phyloP scores from a whole-genome alignment of 2,329 filamentous ascomycete genomes.

The Fusarium armeniacum region DNA sequence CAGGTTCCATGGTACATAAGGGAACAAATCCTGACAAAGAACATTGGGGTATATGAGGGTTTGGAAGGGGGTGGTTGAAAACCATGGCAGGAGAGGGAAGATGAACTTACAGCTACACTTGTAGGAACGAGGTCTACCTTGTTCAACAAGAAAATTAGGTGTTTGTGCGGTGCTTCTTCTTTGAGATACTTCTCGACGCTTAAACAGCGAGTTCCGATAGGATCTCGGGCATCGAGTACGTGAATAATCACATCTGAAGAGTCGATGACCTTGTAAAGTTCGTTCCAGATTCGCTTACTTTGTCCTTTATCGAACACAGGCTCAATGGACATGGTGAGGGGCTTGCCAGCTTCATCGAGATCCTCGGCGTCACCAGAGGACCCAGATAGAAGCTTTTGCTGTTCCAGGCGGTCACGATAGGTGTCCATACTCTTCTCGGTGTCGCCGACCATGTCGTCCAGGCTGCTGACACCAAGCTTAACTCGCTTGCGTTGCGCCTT shows the following conservation, averaged over 20 bases:
- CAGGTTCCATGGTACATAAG: conserved; percentile 79
- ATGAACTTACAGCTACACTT: conserved; percentile 87
- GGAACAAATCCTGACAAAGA: conserved; percentile 87
- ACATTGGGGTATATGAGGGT: conserved; percentile 69
- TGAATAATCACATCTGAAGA: conserved; percentile 97
- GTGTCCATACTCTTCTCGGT: conserved; percentile 84
- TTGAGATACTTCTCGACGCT: conserved; percentile 86
- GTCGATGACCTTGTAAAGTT: conserved; percentile 94
- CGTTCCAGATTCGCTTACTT: conserved; percentile 97
- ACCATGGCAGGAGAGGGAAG: conserved; percentile 25
- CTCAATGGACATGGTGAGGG: conserved; percentile 76
- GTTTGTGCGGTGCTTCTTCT: conserved; percentile 96
- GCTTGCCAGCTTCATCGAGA: conserved; percentile 58
- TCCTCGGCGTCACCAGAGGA: conserved; percentile 70
- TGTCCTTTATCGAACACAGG: conserved; percentile 96
- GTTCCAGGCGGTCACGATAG: conserved; percentile 85
- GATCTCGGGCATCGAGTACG: conserved; percentile 90
- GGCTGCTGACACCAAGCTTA: conserved; percentile 85
- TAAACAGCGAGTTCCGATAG: conserved; percentile 88
- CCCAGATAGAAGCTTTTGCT: conserved; percentile 82
- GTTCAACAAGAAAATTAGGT: conserved; percentile 70
- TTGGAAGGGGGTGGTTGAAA: conserved; percentile 59
- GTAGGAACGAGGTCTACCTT: conserved; percentile 87
- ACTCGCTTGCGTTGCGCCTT: conserved; percentile 94
- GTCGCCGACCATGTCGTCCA: conserved; percentile 85